Percentiles rank a stretch among this genome's conserved stretches.
phyloP scores from a whole-genome alignment of 305 asterid species.

The Fraxinus paxiana region DNA sequence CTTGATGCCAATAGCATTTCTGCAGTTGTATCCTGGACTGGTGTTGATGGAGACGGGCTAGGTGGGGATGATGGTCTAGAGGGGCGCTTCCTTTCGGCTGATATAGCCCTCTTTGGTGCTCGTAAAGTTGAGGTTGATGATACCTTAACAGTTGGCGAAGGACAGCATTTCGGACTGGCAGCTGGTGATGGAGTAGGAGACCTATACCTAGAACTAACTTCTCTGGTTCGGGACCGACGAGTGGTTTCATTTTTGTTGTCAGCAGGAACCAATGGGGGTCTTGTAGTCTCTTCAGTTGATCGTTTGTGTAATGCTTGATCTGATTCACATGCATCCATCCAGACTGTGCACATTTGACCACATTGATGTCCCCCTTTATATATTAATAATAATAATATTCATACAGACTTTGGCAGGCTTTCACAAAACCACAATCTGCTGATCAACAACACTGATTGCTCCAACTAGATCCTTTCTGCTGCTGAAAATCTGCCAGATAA shows the following conservation, averaged over 20 bases:
- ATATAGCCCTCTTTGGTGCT: conserved; percentile 56
- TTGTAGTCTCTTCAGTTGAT: conserved; percentile 40
- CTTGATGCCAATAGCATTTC: conserved; percentile 45
- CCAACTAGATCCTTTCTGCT: conserved; percentile 35
- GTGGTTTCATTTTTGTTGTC: conserved; percentile 65
- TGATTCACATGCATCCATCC: conserved; percentile 67
- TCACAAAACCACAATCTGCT: conserved; percentile 4
- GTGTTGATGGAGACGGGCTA: conserved; percentile 58
- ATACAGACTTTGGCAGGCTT: neutral
- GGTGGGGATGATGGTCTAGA: conserved; percentile 51
- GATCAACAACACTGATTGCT: conserved; percentile 18
- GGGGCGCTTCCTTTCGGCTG: conserved; percentile 73
- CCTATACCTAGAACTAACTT: conserved; percentile 70
- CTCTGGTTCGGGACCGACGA: conserved; percentile 54
- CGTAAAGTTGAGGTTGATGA: conserved; percentile 34
- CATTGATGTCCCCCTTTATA: conserved; percentile 48
- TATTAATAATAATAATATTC: conserved; percentile 1
- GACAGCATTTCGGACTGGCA: conserved; percentile 51
- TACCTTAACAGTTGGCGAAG: conserved; percentile 52
- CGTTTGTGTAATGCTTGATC: conserved; percentile 50
- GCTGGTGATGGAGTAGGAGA: conserved; percentile 62
- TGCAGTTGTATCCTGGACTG: conserved; percentile 48
- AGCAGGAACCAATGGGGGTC: conserved; percentile 52
- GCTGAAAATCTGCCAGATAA: conserved; percentile 53
- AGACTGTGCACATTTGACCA: conserved; percentile 47